Conservation (phyloP, 164 flowering plant genomes). For the Tinospora cordifolia region DNA sequence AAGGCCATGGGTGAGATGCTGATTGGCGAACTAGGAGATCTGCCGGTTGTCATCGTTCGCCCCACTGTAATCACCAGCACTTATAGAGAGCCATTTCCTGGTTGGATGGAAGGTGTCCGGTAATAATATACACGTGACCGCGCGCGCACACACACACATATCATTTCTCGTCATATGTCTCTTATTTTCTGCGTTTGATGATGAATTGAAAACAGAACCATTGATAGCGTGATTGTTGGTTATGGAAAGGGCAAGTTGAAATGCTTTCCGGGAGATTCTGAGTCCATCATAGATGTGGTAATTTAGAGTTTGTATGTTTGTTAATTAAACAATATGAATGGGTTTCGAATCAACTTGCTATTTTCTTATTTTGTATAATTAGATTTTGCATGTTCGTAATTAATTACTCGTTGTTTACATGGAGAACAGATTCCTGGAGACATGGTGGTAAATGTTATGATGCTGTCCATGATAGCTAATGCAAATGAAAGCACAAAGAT, state of each 20-base stretch:
- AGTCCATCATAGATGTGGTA: conserved; percentile 43
- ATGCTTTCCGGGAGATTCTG: conserved; percentile 44
- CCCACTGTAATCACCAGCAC: conserved; percentile 39
- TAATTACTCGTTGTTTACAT: neutral
- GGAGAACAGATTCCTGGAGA: conserved; percentile 70
- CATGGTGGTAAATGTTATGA: conserved; percentile 74
- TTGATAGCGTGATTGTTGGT: conserved; percentile 47
- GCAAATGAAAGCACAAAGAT: conserved; percentile 23
- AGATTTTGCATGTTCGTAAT: too few species aligned
- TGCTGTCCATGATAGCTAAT: conserved; percentile 48
- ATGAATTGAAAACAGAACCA: conserved; percentile 34
- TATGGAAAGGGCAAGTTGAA: conserved; percentile 58
- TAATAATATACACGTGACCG: conserved; percentile 12
- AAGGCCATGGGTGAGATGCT: conserved; percentile 46
- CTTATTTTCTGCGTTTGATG: neutral
- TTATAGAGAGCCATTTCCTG: conserved; percentile 36
- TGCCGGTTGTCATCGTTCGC: conserved; percentile 34
- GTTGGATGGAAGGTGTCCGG: conserved; percentile 50
- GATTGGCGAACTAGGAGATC: conserved; percentile 19
- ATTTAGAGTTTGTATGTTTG: conserved; percentile 14
- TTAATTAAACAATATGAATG: too few species aligned
- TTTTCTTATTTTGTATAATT: too few species aligned
- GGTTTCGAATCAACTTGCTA: too few species aligned
- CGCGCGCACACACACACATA: too few species aligned
- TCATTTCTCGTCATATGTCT: neutral